Conservation (phyloP, 768 basidiomycete genomes). For the Naematelia aurantialba region DNA sequence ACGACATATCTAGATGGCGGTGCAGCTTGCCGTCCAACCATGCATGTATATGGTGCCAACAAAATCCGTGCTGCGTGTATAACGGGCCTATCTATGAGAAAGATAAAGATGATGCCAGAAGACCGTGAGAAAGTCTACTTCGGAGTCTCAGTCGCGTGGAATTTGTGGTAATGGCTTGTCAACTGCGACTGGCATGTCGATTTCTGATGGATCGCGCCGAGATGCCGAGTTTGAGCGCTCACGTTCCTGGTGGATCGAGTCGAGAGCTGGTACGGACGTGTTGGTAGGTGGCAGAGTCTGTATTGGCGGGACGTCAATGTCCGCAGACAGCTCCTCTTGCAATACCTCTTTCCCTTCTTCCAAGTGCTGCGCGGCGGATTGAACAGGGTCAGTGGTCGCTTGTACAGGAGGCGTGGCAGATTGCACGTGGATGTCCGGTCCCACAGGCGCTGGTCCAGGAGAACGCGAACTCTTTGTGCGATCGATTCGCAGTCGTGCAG, state of each 20-base stretch:
- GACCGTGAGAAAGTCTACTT: neutral
- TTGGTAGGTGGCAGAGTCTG: neutral
- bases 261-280: neutral
- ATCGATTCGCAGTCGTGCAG: constrained; percentile 38
- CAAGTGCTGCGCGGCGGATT: neutral
- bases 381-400: constrained; percentile 2
- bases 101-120: neutral
- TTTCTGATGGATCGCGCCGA: neutral
- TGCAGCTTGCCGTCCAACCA: constrained; percentile 3
- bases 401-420: constrained; percentile 10
- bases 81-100: neutral
- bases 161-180: neutral
- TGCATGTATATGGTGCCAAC: constrained; percentile 30
- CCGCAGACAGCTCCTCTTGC: neutral
- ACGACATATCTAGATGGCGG: neutral
- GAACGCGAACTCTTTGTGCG: constrained; percentile 15
- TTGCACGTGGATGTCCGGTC: constrained; percentile 16
- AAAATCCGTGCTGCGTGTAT: neutral
- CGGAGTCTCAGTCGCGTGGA: neutral
- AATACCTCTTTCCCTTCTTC: neutral
- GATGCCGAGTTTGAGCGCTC: neutral
- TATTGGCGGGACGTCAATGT: neutral
- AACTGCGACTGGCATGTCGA: neutral
- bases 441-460: constrained; percentile 6
- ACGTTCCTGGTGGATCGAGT: constrained; percentile 7